Conservation (phyloP, 257 asterid species). For the Fraxinus anomala region DNA sequence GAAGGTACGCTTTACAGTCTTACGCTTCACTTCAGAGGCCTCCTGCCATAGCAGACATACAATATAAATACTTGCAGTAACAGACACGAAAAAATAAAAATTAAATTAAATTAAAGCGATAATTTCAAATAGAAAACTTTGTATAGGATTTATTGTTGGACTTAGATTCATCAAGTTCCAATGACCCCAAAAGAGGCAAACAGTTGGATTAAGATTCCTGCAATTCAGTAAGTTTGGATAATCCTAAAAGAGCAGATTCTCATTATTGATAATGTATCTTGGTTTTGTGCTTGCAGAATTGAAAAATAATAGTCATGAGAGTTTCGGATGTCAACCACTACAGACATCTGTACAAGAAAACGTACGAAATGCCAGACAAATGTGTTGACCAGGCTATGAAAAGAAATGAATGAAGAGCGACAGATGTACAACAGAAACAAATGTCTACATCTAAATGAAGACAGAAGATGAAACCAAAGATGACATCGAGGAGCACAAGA, state of each 20-base stretch:
- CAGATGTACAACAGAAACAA: neutral
- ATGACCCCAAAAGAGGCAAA: neutral
- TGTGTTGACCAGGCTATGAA: constrained; percentile 14
- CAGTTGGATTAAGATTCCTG: neutral
- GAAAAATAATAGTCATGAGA: neutral
- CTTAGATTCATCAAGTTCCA: neutral
- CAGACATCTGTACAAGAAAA: neutral
- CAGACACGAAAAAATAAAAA: neutral
- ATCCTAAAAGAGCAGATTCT: neutral
- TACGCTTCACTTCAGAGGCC: constrained; percentile 79
- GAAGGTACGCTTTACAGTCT: constrained; percentile 62
- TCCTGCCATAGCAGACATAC: constrained; percentile 45
- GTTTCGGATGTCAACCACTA: neutral
- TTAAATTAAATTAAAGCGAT: neutral
- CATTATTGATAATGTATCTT: neutral
- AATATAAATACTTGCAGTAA: constrained; percentile 4
- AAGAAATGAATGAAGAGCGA: neutral
- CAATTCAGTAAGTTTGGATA: neutral
- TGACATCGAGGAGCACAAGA: neutral
- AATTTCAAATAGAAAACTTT: neutral
- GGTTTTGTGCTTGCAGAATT: neutral
- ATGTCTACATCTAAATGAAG: neutral
- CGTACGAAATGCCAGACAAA: neutral
- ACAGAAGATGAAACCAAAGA: neutral
- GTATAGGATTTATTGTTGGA: neutral